These are phyloP conservation scores for Arthrobotrys conoides DNA, from an alignment of 2,329 filamentous ascomycete species.

Conservation along the genomic window DNA sequence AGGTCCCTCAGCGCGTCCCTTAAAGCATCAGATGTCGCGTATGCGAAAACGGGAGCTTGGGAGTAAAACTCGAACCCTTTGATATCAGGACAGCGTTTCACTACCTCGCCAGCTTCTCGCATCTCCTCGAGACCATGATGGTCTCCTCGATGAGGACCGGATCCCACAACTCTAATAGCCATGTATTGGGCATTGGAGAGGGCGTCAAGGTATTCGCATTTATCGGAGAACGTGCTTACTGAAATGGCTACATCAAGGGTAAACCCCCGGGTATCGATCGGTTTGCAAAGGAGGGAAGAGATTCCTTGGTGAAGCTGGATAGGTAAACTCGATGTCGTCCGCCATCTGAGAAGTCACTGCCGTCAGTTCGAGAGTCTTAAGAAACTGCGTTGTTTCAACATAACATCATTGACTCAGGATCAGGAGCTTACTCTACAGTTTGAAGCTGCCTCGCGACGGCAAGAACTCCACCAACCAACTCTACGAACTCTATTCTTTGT, in stretches of 20 bases:
- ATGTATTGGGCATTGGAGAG: slow-evolving; percentile 34
- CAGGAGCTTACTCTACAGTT: slow-evolving; percentile 28
- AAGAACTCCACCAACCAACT: slow-evolving; percentile 32
- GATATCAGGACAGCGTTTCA: slow-evolving; percentile 40
- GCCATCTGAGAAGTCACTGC: slow-evolving; percentile 22
- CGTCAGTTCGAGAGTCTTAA: not conserved
- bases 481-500: slow-evolving; percentile 28
- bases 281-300: slow-evolving; percentile 34
- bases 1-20: slow-evolving; percentile 20
- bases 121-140: slow-evolving; percentile 37
- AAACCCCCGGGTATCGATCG: slow-evolving; percentile 17
- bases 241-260: slow-evolving; percentile 20
- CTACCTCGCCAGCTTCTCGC: slow-evolving; percentile 31
- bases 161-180: slow-evolving; percentile 37
- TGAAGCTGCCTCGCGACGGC: slow-evolving; percentile 15
- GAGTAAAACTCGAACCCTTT: slow-evolving; percentile 58
- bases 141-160: slow-evolving; percentile 7
- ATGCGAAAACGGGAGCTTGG: slow-evolving; percentile 43
- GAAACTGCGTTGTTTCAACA: not conserved
- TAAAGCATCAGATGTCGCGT: slow-evolving; percentile 43
- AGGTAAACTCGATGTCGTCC: slow-evolving; percentile 34
- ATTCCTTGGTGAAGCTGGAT: slow-evolving; percentile 30
- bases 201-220: slow-evolving; percentile 35
- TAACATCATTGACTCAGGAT: not conserved
- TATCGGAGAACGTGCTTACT: slow-evolving; percentile 21